phyloP scores from a whole-genome alignment of 306 rosid species.

The Biancaea sappan region DNA sequence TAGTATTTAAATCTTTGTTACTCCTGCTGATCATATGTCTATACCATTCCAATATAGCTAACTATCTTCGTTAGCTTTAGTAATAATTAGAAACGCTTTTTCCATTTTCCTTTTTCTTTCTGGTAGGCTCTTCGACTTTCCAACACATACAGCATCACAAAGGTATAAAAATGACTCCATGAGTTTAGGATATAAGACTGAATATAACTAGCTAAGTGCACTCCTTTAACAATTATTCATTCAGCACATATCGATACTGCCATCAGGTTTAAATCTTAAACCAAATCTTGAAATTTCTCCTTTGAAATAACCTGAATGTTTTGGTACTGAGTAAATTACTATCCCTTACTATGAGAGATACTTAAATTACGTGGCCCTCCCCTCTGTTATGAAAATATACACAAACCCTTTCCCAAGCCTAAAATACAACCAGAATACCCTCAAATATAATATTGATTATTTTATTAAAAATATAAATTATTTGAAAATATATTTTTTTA shows the following conservation, averaged over 20 bases:
- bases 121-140: neutral
- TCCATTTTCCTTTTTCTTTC: neutral
- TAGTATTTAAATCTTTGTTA: neutral
- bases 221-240: neutral
- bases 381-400: too few relatives aligned
- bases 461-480: too few relatives aligned
- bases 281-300: conserved; percentile 6
- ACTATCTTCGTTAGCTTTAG: neutral
- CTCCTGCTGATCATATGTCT: neutral
- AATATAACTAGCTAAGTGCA: neutral
- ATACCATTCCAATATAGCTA: neutral
- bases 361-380: too few relatives aligned
- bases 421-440: too few relatives aligned
- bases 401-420: too few relatives aligned
- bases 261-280: neutral
- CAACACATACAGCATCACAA: neutral
- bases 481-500: too few relatives aligned
- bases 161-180: neutral
- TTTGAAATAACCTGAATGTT: neutral
- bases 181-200: neutral
- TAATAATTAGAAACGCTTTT: neutral
- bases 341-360: too few relatives aligned
- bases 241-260: neutral
- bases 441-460: too few relatives aligned
- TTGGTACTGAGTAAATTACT: too few relatives aligned